These are phyloP conservation scores for Cafeteria roenbergensis DNA, from an alignment of 108 stramenopile genomes.

Conservation along the genomic window DNA sequence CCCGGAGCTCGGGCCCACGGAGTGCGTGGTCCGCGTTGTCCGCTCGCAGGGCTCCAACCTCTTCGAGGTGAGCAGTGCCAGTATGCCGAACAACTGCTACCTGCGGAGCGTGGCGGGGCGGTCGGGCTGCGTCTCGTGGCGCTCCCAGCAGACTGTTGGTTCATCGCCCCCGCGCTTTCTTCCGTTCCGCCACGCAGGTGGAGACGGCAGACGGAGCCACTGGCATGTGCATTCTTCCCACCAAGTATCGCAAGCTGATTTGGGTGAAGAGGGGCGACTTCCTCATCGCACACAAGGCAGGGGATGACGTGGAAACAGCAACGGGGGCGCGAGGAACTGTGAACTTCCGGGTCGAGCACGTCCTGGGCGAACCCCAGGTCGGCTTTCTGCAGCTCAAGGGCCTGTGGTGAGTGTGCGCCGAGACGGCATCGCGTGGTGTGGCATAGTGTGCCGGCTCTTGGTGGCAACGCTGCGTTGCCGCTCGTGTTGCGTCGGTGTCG, in stretches of 20 bases:
- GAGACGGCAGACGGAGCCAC: neutral
- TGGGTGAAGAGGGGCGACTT: conserved; percentile 34
- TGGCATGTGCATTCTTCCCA: conserved; percentile 70
- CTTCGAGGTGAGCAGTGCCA: neutral
- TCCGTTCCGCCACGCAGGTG: no score
- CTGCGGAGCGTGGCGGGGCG: neutral
- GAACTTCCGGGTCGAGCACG: neutral
- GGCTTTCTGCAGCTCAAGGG: no score
- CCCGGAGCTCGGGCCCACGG: neutral
- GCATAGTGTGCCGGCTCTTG: no score
- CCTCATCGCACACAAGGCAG: neutral
- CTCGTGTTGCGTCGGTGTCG: no score
- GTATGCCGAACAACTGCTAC: neutral
- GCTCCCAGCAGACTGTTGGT: neutral
- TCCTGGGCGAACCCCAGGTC: no score
- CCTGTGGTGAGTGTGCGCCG: no score
- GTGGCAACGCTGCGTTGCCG: no score
- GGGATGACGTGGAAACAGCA: neutral
- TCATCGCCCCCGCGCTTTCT: no score
- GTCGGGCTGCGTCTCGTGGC: neutral
- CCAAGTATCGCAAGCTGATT: conserved; percentile 81
- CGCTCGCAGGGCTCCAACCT: neutral
- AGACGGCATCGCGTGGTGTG: no score
- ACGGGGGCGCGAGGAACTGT: neutral
- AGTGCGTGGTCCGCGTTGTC: neutral